Base-by-base conservation (phyloP, 75 land plant species). In the Adiantum capillusveneris region DNA sequence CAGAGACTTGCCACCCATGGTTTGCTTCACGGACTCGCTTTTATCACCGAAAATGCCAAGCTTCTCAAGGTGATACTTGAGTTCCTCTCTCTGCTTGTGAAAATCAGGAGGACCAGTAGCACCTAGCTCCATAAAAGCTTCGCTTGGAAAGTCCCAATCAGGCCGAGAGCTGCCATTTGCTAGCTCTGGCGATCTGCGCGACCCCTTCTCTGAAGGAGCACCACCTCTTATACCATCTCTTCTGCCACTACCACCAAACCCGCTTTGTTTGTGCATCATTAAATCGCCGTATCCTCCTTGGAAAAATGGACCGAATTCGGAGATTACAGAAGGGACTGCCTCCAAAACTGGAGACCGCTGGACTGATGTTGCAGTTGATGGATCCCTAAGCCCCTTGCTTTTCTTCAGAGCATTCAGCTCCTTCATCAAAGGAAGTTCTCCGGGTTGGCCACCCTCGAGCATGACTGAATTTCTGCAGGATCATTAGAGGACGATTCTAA, bases 371-470 rank as follows among this genome's bases (percentile, higher is more conserved):
- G 69, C 29, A 36, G 60, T 58, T 31, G 69, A 57, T 24, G 69
- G 69, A 37, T 66, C 69, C 19, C 56, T 46, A 29, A 58, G 31
- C 0, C 46, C 24, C n/a, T 60, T 59, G 11, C 31, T 13, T 39
- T 36, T 46, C 60, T 48, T 59, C 12, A 66, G 37, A 2, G 62
- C 62, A 19, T 37, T 58, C 39, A 66, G 46, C 69, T 66, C 62
- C 53, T 52, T 44, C 69, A 66, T 58, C 14, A 66, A 52, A 28
- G 69, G 69, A 28, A 65, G 68, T 58, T 57, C 57, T 13, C 21
- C 48, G 36, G 68, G 28, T 44, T 55, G 44, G 44, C 68, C 43
- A 14, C 45, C 69, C 16, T 66, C 69, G 62, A 66, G 24, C 69
- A 66, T 57, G 52, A 58, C 24, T 5, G 42, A 29, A 45, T 29